Evolutionary conservation across 2,329 filamentous ascomycete genomes (phyloP).

Genomic region (Diaporthe citri): DNA sequence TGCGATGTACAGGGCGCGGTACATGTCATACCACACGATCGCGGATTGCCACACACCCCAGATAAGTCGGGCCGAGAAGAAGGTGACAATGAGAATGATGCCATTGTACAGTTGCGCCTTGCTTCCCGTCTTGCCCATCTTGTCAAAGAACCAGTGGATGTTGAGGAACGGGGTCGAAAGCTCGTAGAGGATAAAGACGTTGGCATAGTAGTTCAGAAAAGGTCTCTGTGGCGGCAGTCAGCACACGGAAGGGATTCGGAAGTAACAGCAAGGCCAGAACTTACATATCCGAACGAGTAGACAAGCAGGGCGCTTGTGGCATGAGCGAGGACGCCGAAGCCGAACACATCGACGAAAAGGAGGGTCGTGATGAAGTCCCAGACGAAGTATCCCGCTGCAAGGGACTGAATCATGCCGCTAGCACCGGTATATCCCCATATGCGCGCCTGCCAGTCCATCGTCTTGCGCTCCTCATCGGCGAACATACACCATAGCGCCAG

Average conservation of each 20-base stretch:
- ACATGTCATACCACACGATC: slow-evolving; percentile 79
- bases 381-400: slow-evolving; percentile 85
- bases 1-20: slow-evolving; percentile 64
- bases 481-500: slow-evolving; percentile 82
- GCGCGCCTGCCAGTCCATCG: slow-evolving; percentile 75
- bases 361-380: slow-evolving; percentile 83
- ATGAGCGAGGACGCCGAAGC: slow-evolving; percentile 81
- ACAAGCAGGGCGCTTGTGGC: slow-evolving; percentile 80
- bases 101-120: slow-evolving; percentile 83
- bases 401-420: slow-evolving; percentile 78
- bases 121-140: slow-evolving; percentile 83
- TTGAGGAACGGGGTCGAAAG: slow-evolving; percentile 88
- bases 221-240: slow-evolving; percentile 70
- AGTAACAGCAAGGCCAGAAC: slow-evolving; percentile 50
- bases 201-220: slow-evolving; percentile 86
- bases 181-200: slow-evolving; percentile 88
- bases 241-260: background rate
- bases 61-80: slow-evolving; percentile 81
- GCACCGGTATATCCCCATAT: slow-evolving; percentile 84
- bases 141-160: slow-evolving; percentile 93
- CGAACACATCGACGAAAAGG: slow-evolving; percentile 78
- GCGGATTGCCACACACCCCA: slow-evolving; percentile 82
- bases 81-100: slow-evolving; percentile 76
- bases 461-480: slow-evolving; percentile 74
- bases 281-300: slow-evolving; percentile 83